Evolutionary conservation across 2,329 filamentous ascomycete genomes (phyloP).

Genomic region (Hypoxylon rubiginosum): DNA sequence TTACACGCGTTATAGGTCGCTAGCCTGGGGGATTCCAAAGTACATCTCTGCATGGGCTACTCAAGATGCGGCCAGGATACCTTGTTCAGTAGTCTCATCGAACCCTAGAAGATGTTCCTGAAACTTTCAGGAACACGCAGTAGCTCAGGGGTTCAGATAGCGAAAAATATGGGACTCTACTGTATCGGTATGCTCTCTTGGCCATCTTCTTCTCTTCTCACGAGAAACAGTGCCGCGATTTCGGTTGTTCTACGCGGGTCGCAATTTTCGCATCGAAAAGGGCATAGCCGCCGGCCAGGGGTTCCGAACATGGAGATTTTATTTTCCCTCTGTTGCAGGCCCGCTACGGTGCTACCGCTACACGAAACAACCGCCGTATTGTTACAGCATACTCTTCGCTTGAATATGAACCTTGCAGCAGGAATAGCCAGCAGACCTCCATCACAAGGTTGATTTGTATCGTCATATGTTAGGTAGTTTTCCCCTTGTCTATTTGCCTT

Average conservation of each 20-base stretch:
- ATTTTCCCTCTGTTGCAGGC: conserved; percentile 17
- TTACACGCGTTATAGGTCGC: background rate
- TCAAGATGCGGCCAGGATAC: conserved; percentile 24
- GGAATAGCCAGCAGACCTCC: conserved; percentile 6
- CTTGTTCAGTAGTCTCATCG: conserved; percentile 25
- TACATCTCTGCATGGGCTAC: background rate
- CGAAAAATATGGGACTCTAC: conserved; percentile 26
- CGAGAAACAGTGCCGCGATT: conserved; percentile 8
- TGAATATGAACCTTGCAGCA: conserved; percentile 18
- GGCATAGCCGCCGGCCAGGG: conserved; percentile 24
- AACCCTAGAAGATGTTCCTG: conserved; percentile 27
- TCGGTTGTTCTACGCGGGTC: conserved; percentile 18
- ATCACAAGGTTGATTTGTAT: conserved; percentile 11
- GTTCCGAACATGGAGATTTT: conserved; percentile 26
- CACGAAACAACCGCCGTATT: conserved; percentile 38
- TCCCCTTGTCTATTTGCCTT: conserved; percentile 7
- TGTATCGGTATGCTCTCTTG: conserved; percentile 10
- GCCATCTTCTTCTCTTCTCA: background rate
- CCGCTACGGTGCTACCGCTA: conserved; percentile 33
- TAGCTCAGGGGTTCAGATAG: conserved; percentile 34
- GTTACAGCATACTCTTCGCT: conserved; percentile 5
- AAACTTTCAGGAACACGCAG: conserved; percentile 33
- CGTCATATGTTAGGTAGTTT: background rate
- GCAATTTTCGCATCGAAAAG: conserved; percentile 18
- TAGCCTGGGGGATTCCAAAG: conserved; percentile 1